These are phyloP conservation scores for Rhodotorula toruloides DNA, from an alignment of 768 basidiomycete genomes.

Conservation along the genomic window DNA sequence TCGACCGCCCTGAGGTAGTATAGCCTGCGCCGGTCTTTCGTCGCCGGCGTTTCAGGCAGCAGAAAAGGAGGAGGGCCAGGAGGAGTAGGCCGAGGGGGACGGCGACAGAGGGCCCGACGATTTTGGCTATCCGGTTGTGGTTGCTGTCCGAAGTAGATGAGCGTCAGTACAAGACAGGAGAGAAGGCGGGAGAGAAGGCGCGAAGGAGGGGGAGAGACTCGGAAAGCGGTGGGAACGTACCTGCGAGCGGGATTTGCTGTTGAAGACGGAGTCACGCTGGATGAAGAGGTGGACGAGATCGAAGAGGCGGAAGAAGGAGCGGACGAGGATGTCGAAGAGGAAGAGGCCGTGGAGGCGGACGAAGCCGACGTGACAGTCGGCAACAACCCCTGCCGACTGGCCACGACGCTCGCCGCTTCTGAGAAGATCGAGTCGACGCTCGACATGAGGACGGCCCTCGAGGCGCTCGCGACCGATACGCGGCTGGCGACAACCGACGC, in stretches of 20 bases:
- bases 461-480: slow-evolving; percentile 4
- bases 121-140: slow-evolving; percentile 19
- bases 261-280: background rate
- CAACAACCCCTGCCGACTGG: slow-evolving; percentile 5
- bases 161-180: background rate
- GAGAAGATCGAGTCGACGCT: slow-evolving; percentile 18
- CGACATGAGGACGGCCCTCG: slow-evolving; percentile 6
- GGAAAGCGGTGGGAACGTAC: background rate
- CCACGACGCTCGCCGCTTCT: slow-evolving; percentile 1
- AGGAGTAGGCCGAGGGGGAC: slow-evolving; percentile 26
- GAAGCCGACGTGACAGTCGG: background rate
- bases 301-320: background rate
- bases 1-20: background rate
- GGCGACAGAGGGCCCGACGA: slow-evolving; percentile 28
- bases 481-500: background rate
- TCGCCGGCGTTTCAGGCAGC: slow-evolving; percentile 11
- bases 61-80: slow-evolving; percentile 5
- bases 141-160: too few relatives aligned
- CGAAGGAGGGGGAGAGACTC: background rate
- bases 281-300: background rate
- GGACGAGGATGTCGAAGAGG: background rate
- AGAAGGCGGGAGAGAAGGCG: too few relatives aligned
- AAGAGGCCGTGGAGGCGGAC: background rate
- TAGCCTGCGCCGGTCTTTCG: background rate
- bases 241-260: background rate